phyloP scores from a whole-genome alignment of 148 eudicot genomes.

The Cornus kousa region DNA sequence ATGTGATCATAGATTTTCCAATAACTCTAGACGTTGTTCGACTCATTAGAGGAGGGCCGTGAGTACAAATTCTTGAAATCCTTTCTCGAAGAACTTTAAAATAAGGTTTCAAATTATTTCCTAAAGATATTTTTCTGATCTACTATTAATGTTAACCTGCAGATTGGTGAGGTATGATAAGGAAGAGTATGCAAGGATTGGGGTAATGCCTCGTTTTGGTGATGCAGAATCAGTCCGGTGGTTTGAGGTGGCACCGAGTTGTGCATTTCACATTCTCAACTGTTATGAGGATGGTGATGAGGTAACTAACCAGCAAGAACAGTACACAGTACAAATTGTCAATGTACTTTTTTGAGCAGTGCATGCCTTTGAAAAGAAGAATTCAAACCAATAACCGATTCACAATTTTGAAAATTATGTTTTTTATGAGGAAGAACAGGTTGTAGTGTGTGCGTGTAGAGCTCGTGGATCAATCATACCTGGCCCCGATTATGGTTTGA shows the following conservation, averaged over 20 bases:
- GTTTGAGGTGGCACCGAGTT: slow-evolving; percentile 32
- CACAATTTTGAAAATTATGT: too few relatives aligned
- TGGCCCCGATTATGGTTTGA: slow-evolving; percentile 34
- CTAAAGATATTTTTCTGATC: too few relatives aligned
- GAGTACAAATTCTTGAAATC: slow-evolving; percentile 11
- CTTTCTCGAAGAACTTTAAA: neutral
- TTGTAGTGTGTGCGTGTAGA: slow-evolving; percentile 32
- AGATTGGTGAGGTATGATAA: slow-evolving; percentile 34
- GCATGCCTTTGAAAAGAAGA: too few relatives aligned
- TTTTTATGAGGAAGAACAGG: slow-evolving; percentile 19
- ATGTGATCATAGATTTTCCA: slow-evolving; percentile 41
- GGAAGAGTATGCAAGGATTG: slow-evolving; percentile 40
- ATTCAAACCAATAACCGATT: too few relatives aligned
- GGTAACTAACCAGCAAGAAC: slow-evolving; percentile 16
- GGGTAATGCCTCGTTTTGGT: slow-evolving; percentile 49
- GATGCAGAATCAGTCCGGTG: slow-evolving; percentile 34
- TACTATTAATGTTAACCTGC: too few relatives aligned
- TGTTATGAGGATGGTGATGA: slow-evolving; percentile 39
- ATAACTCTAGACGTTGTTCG: slow-evolving; percentile 31
- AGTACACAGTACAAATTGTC: too few relatives aligned
- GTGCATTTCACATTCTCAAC: slow-evolving; percentile 36
- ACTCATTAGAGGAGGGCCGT: slow-evolving; percentile 39
- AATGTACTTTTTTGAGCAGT: neutral
- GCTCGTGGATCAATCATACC: slow-evolving; percentile 32
- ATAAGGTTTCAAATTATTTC: neutral